These are phyloP conservation scores for Tillandsia leiboldiana DNA, from an alignment of 176 grass and related monocot species.

Conservation along the genomic window DNA sequence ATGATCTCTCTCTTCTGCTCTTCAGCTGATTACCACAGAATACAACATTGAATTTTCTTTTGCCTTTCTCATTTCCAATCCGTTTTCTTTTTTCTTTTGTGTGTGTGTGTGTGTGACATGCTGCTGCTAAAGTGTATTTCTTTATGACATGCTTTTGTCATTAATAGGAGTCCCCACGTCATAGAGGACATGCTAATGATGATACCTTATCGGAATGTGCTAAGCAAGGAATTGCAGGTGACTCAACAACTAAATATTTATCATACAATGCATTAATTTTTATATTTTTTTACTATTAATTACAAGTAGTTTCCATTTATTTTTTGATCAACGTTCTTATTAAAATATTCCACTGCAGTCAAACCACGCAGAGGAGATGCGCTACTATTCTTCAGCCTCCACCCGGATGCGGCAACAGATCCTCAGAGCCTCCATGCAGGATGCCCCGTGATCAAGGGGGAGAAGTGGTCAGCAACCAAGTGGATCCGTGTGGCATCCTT, in stretches of 20 bases:
- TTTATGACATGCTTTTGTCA: neutral
- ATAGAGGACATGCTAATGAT: constrained; percentile 32
- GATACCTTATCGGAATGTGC: constrained; percentile 71
- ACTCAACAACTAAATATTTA: neutral
- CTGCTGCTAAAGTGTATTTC: neutral
- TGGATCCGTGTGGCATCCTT: constrained; percentile 81
- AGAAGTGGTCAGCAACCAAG: constrained; percentile 91
- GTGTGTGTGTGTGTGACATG: neutral
- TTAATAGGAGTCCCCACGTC: constrained; percentile 27
- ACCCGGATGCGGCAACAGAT: constrained; percentile 48
- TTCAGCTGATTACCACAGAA: neutral
- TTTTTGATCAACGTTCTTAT: neutral
- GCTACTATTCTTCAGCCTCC: constrained; percentile 90
- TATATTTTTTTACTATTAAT: neutral
- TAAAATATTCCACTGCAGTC: constrained; percentile 27
- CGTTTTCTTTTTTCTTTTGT: neutral
- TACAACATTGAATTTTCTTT: neutral
- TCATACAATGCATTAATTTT: neutral
- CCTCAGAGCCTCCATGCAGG: constrained; percentile 69
- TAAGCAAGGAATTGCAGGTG: constrained; percentile 68
- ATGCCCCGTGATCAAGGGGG: constrained; percentile 66
- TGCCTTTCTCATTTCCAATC: neutral
- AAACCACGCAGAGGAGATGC: constrained; percentile 81
- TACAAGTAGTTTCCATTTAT: neutral
- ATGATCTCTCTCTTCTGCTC: neutral